phyloP scores from a whole-genome alignment of 768 basidiomycete genomes.

The Serendipita sp. region DNA sequence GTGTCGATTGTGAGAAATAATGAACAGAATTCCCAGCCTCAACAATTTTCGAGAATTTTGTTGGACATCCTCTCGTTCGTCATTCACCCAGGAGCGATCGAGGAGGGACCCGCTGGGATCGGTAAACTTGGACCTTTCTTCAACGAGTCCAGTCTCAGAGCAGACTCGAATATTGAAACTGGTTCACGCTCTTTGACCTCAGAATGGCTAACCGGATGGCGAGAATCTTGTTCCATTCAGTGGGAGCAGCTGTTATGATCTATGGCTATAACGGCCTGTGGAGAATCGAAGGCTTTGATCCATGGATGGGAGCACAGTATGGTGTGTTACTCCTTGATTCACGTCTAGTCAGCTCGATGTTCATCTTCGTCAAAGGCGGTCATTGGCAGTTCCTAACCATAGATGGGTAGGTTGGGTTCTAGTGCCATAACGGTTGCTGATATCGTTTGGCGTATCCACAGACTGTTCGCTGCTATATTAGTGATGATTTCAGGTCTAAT shows the following conservation, averaged over 20 bases:
- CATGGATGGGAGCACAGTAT: not conserved
- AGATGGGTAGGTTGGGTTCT: slow-evolving; percentile 37
- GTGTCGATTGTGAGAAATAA: too few relatives aligned
- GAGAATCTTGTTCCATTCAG: not conserved
- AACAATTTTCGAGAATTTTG: too few relatives aligned
- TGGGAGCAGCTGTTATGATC: slow-evolving; percentile 3
- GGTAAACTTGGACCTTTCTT: not conserved
- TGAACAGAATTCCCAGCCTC: too few relatives aligned
- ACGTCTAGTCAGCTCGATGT: not conserved
- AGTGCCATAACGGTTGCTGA: not conserved
- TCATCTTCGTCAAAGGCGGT: slow-evolving; percentile 28
- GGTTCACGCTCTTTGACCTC: not conserved
- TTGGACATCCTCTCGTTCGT: too few relatives aligned
- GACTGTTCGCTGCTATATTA: slow-evolving; percentile 25
- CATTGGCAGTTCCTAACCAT: slow-evolving; percentile 64
- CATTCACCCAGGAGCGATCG: too few relatives aligned
- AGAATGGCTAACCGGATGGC: not conserved
- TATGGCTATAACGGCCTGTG: slow-evolving; percentile 4
- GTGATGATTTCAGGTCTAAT: slow-evolving; percentile 28
- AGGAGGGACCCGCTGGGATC: not conserved
- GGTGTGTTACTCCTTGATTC: not conserved
- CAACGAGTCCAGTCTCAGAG: not conserved
- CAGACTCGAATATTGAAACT: not conserved
- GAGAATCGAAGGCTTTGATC: not conserved
- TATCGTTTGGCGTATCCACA: slow-evolving; percentile 9